Evolutionary conservation across 2,329 filamentous ascomycete species (phyloP), one percentile per base, ranked within the genome.

Genomic region (Knufia fluminis): DNA sequence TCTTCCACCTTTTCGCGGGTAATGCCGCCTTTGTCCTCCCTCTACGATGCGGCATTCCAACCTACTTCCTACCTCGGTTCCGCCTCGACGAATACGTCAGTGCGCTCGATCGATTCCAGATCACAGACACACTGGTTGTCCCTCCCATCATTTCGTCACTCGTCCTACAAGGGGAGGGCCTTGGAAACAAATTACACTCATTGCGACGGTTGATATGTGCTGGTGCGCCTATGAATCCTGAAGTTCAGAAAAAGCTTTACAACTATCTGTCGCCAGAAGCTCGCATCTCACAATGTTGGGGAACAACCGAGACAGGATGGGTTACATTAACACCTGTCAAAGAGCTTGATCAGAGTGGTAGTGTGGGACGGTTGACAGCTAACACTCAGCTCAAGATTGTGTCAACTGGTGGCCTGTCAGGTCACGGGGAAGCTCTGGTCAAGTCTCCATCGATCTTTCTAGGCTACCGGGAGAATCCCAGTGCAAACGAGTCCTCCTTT

Each of bases 301-400:
- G 76, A 1, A 76, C 77, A 70, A 78, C 75, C 0, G 76, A 79
- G 60, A 67, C 61, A 56, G 75, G 75, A 19, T 58, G 55, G 55
- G 49, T 56, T 19, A 56, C 52, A 20, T 41, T 57, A n/a, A 51
- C 48, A 19, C 26, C 61, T 16, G 68, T 65, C 46, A 60, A 62
- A 1, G 62, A 71, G 46, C 59, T 62, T 12, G 71, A 73, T 40
- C 57, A 62, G 14, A 67, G 68, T 3, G 72, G 67, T 19, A 75
- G 73, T 36, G 70, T 78, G 6, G 75, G 75, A 3, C 61, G 66
- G 2, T 59, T 68, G 6, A 51, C 75, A 9, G 60, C 70, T 1
- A 71, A 69, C 49, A 49, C 52, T 17, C 26, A 54, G 39, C 17
- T 57, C 39, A 68, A 65, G 23, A 51, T 72, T 39, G 42, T 68